Percentiles rank a stretch among this genome's conserved stretches.
phyloP scores from a whole-genome alignment of 768 basidiomycete genomes.

The Lactarius trivialis region DNA sequence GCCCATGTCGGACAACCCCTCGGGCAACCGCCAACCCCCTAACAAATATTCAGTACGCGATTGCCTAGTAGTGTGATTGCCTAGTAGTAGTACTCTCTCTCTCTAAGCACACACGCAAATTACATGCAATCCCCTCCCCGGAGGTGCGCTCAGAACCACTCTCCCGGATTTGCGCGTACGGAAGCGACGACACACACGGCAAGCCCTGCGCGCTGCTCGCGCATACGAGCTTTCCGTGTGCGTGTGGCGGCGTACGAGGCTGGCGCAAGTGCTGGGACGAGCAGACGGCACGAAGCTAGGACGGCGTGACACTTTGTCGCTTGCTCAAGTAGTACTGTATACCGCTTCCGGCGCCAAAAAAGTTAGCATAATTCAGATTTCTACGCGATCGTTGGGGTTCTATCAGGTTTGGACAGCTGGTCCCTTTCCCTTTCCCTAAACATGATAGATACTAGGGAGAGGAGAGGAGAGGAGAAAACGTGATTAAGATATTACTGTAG shows the following conservation, averaged over 20 bases:
- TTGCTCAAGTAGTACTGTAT: neutral
- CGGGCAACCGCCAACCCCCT: no score
- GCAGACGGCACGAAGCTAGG: neutral
- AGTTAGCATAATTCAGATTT: neutral
- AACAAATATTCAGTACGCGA: conserved; percentile 19
- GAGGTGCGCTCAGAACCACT: conserved; percentile 19
- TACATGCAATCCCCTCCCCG: conserved; percentile 14
- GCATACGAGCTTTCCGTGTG: conserved; percentile 19
- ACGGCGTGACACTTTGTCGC: neutral
- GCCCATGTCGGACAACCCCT: no score
- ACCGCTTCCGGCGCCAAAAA: no score
- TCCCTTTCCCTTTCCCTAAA: neutral
- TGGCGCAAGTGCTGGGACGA: neutral
- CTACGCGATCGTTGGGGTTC: neutral
- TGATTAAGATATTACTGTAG: neutral
- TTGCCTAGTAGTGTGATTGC: no score
- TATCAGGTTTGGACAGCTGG: no score
- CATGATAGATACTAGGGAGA: neutral
- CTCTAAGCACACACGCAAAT: no score
- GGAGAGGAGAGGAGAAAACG: neutral
- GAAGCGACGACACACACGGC: conserved; percentile 18
- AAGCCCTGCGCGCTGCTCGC: conserved; percentile 20
- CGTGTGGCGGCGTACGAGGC: conserved; percentile 17
- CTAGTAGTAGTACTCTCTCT: no score
- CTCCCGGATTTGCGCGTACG: conserved; percentile 17